Base-by-base conservation (phyloP, 345 rosid species). In the Noccaea bulbosa region DNA sequence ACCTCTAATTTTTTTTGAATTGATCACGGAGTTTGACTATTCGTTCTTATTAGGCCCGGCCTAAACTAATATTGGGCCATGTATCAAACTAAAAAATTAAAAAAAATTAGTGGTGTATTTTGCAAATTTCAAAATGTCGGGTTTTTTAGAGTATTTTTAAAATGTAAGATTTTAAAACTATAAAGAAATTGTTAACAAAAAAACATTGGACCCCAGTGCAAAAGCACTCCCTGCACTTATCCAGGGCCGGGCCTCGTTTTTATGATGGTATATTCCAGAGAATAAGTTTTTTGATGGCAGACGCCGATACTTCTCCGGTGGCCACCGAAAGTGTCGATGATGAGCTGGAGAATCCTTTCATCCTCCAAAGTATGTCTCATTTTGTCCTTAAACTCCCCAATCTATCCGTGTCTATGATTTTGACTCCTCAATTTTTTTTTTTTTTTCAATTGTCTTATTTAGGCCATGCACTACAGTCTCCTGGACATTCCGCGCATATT, bases 381-480 rank as follows among this genome's bases (percentile, higher is more conserved):
- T 39, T 22, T 67, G 48, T 17, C n/a, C n/a, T n/a, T n/a, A n/a
- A 30, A 54, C 15, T 69, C 60, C 30, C 11, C 15, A 55, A 30
- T 43, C 11, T 54, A 41, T 40, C 32, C 17, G 9, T 16, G 9
- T 11, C 35, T 20, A 17, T 69, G 61, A 47, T 38, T 46, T 32
- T 62, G 14, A 2, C 24, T 22, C 63, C 14, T 7, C 53, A 38
- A 40, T n/a, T n/a, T n/a, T n/a, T n/a, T 27, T 22, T 8, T 32
- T 55, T 38, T 61, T 15, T 17, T 46, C 8, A 9, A 46, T 24
- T 22, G 11, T 50, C 62, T 17, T 65, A 74, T 67, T 22, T 85
- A 92, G 98, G 86, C 90, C 98, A 30, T 92, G 98, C 81, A 92
- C 98, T 24, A 90, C 98, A 14, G 91, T 92, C 72, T 92, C 98